phyloP scores from a whole-genome alignment of 2,329 filamentous ascomycete species.

The Pseudogymnoascus sp. region DNA sequence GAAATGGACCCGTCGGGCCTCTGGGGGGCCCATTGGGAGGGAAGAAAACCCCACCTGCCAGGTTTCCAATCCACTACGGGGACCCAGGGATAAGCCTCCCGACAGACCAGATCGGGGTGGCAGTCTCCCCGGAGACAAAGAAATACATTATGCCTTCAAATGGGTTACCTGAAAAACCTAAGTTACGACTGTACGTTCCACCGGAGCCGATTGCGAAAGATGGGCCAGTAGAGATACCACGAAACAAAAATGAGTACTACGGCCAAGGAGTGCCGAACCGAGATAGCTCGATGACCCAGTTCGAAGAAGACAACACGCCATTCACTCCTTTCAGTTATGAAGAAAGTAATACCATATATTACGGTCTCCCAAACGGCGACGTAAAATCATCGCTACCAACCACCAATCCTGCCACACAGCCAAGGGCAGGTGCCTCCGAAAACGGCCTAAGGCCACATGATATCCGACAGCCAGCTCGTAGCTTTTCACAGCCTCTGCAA shows the following conservation, averaged over 20 bases:
- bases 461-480: not conserved
- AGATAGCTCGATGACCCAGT: constrained; percentile 26
- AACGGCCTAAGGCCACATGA: not conserved
- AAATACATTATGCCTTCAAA: constrained; percentile 16
- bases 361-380: not conserved
- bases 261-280: constrained; percentile 8
- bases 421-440: not conserved
- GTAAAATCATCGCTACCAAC: not conserved
- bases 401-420: not conserved
- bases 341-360: not conserved
- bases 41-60: constrained; percentile 20
- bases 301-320: constrained; percentile 23
- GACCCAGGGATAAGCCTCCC: constrained; percentile 26
- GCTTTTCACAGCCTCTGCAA: not conserved
- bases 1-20: constrained; percentile 16
- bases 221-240: constrained; percentile 10
- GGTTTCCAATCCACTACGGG: constrained; percentile 24
- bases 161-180: constrained; percentile 27
- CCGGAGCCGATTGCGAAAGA: constrained; percentile 11
- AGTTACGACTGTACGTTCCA: constrained; percentile 23
- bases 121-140: constrained; percentile 22
- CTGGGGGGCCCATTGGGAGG: too few relatives aligned
- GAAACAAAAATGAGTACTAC: not conserved
- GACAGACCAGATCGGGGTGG: constrained; percentile 25
- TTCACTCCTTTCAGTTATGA: not conserved